Evolutionary conservation across 108 stramenopile species (phyloP).

Genomic region (Aurantiochytrium sp.): DNA sequence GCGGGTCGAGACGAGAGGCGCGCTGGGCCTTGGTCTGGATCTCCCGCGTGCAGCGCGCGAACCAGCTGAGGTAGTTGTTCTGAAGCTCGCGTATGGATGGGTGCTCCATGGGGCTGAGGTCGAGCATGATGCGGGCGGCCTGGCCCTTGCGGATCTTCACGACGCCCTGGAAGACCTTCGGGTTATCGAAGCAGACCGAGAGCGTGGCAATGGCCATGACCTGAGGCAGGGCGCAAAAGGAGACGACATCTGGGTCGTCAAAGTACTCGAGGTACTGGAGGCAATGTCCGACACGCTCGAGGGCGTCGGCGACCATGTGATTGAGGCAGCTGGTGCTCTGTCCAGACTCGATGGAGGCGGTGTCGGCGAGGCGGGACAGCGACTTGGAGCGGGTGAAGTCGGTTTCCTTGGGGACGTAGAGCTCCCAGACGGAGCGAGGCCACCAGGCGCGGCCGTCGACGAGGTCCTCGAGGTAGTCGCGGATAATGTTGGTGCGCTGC

Average conservation of each 20-base stretch:
- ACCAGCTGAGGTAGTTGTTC: not conserved
- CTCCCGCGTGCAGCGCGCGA: not conserved
- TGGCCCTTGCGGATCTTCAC: constrained; percentile 77
- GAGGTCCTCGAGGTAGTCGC: constrained; percentile 98
- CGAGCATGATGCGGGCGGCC: constrained; percentile 49
- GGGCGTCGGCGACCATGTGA: constrained; percentile 92
- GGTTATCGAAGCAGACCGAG: constrained; percentile 83
- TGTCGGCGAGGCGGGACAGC: not conserved
- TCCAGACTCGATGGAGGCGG: not conserved
- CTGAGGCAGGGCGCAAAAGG: constrained; percentile 98
- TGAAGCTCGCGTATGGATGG: not conserved
- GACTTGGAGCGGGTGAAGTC: constrained; percentile 74
- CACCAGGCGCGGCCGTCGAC: constrained; percentile 97
- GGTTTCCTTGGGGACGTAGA: constrained; percentile 62
- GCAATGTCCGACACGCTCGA: constrained; percentile 88
- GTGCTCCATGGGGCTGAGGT: constrained; percentile 1
- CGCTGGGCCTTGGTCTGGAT: constrained; percentile 4
- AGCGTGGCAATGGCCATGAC: constrained; percentile 99
- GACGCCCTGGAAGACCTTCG: constrained; percentile 92
- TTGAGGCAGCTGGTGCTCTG: constrained; percentile 71
- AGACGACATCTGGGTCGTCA: constrained; percentile 77
- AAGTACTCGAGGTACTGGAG: constrained; percentile 81
- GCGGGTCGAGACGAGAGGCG: not conserved
- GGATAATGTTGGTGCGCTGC: constrained; percentile 98
- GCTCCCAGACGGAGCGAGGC: constrained; percentile 91